Evolutionary conservation across 306 rosid species (phyloP), one percentile per base, ranked within the genome.

Genomic region (Cucurbita moschata): DNA sequence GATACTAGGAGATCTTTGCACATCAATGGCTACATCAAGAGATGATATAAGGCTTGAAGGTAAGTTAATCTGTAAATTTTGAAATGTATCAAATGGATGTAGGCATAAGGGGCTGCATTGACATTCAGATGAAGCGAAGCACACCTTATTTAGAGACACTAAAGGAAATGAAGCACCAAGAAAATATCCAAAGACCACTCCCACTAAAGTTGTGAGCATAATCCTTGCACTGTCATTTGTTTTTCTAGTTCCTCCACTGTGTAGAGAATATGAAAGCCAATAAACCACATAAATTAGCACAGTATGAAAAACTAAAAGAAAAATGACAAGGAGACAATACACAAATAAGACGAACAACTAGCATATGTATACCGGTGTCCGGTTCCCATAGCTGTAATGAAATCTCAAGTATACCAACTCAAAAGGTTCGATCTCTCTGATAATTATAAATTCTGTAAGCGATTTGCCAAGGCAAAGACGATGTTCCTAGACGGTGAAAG

Each of bases 81-180:
- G 74, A 57, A 21, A 69, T 30, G 77, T 51, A 69, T 64, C 76
- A 85, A 58, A 74, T 73, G 81, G 73, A 80, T 50, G 76, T 71
- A 62, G 52, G 19, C 37, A 61, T 16, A 59, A 55, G 57, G 77
- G 43, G 56, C 65, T 47, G 61, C 43, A 68, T 7, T 21, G 46
- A 35, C 75, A 56, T 11, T 18, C 18, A 39, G 54, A 82, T 10
- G 51, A 58, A 63, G 60, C 37, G 15, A 71, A 64, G 72, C 42
- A 79, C 84, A 95, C 97, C 97, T 87, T 89, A 40, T 51, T 80
- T 71, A 91, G 76, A 80, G 89, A 84, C 23, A 68, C 55, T 12
- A 87, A 66, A 61, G 93, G 92, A 81, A 91, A 63, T 44, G 97
- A 89, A 80, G 86, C 78, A 46, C 99, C 99, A 76, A 91, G 51